phyloP scores from a whole-genome alignment of 106 monocot genomes.

The Allium fistulosum region DNA sequence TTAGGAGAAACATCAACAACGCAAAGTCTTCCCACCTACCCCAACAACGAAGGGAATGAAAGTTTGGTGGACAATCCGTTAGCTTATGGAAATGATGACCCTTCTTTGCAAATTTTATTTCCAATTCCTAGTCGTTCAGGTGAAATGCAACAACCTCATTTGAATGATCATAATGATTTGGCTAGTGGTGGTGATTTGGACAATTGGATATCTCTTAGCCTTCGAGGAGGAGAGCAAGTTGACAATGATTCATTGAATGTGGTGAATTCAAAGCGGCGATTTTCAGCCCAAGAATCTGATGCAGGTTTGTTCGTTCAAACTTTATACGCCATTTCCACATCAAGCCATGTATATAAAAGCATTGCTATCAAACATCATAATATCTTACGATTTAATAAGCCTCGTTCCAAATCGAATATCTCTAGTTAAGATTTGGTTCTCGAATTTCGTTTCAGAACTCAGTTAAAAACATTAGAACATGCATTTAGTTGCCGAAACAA shows the following conservation, averaged over 20 bases:
- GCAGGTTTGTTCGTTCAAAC: conserved; percentile 1
- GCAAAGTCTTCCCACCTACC: conserved; percentile 1
- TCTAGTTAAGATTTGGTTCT: no score
- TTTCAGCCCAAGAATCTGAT: conserved; percentile 31
- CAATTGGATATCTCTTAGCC: conserved; percentile 64
- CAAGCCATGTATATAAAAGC: background rate
- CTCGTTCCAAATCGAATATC: background rate
- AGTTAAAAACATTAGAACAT: background rate
- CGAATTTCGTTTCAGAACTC: background rate
- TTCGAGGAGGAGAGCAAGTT: conserved; percentile 23
- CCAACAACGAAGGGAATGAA: conserved; percentile 20
- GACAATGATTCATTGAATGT: conserved; percentile 15
- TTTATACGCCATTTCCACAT: background rate
- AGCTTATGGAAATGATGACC: conserved; percentile 42
- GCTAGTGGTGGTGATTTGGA: conserved; percentile 24
- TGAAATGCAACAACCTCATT: conserved; percentile 16
- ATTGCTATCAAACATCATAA: background rate
- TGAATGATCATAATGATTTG: conserved; percentile 17
- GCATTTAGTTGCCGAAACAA: no score
- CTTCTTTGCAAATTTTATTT: conserved; percentile 64
- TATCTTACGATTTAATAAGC: background rate
- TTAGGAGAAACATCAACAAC: conserved; percentile 7
- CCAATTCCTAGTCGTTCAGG: conserved; percentile 44
- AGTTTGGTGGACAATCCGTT: conserved; percentile 43
- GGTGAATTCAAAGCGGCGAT: conserved; percentile 12